Evolutionary conservation across 176 grass and related monocot genomes (phyloP), one percentile per base, ranked within the genome.

Genomic region (Raddia distichophylla): DNA sequence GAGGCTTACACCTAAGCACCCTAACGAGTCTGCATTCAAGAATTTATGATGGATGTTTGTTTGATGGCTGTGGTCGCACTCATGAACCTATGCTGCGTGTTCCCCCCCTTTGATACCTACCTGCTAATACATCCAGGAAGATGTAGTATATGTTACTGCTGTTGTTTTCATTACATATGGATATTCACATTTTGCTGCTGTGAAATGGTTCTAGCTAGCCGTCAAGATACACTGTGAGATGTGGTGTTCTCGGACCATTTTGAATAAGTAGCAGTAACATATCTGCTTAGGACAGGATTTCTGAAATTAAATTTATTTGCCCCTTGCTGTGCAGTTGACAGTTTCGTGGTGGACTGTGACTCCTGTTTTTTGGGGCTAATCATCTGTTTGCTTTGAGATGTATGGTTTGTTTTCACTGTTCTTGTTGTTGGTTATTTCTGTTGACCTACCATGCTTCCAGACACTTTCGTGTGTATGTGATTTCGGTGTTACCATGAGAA

Each of bases 21-120:
- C 88, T 6, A 82, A 90, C 1, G 86, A 93, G 71, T 98, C 96
- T 5, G 89, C 92, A 11, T 95, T 98, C 84, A 98, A 95, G 84
- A 95, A 98, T 85, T 80, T 98, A 76, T 98, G 82, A 98, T 82
- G 63, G 64, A 18, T 35, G 12, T 57, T 73, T 62, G 44, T 17
- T 47, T 18, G 11, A 14, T 20, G 61, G 20, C 45, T 19, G 78
- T 66, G 11, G 33, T 60, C 35, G 27, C 45, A 6, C 45, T 64
- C 0, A 0, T 44, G 40, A 65, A 27, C 40, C 32, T 33, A 6
- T 16, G 18, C 42, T 67, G 42, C 18, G 0, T 44, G 27, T 76
- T 46, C 0, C 8, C 17, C 34, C 48, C 64, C 8, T 86, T 48
- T 43, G 47, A 45, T 56, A 64, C 61, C 7, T 71, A 17, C 27